These are phyloP conservation scores for Anthracocystis panici-leucophaei DNA, from an alignment of 1,284 basidiomycete species.

Conservation along the genomic window DNA sequence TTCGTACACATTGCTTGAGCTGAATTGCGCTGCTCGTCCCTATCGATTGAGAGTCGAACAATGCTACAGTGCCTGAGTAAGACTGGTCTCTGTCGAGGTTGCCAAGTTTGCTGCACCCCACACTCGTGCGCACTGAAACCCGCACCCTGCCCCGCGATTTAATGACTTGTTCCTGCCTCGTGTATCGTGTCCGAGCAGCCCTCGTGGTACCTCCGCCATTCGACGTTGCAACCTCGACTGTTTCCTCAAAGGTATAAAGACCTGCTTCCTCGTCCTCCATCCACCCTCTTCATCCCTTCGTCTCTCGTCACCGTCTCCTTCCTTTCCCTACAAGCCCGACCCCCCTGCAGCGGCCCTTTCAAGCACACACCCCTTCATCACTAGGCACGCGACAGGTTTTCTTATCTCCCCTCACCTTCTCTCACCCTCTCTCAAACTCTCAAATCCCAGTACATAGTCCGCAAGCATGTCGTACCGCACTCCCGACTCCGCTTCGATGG, in stretches of 20 bases:
- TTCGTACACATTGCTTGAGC: not conserved
- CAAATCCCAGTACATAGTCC: not conserved
- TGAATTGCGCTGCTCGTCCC: not conserved
- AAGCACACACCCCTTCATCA: not conserved
- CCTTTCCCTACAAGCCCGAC: not conserved
- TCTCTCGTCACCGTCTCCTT: slow-evolving; percentile 3
- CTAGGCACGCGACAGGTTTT: not conserved
- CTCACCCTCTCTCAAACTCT: not conserved
- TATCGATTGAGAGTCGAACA: too few species aligned
- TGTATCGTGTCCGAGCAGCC: not conserved
- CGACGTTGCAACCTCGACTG: not conserved
- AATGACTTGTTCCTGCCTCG: slow-evolving; percentile 2
- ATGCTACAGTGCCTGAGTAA: too few species aligned
- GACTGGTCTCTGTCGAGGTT: too few species aligned
- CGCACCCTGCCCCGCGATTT: slow-evolving; percentile 13
- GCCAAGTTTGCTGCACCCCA: slow-evolving; percentile 18
- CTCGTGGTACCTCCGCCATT: slow-evolving; percentile 24
- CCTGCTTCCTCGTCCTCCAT: not conserved
- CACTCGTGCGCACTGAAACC: slow-evolving; percentile 3
- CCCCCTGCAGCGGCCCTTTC: not conserved
- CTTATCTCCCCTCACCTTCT: not conserved
- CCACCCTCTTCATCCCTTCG: slow-evolving; percentile 3
- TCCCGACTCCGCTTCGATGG: slow-evolving; percentile 48
- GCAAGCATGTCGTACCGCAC: slow-evolving; percentile 33
- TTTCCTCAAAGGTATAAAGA: slow-evolving; percentile 26